phyloP scores from a whole-genome alignment of 495 filamentous ascomycete species.

The Evansstolkia leycettana region DNA sequence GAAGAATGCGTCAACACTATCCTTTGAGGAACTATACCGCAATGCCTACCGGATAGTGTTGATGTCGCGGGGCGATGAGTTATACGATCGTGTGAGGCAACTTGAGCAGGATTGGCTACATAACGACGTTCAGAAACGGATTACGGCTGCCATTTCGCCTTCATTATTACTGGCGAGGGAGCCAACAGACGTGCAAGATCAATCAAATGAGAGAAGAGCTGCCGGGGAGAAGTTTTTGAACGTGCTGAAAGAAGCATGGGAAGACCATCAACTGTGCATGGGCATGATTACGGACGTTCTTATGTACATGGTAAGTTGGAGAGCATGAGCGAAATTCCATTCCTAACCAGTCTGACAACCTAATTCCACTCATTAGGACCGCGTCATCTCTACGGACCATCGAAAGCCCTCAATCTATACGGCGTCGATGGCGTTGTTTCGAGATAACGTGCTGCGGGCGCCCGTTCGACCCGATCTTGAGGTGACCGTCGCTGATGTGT shows the following conservation, averaged over 20 bases:
- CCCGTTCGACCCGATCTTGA: conserved; percentile 30
- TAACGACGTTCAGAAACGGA: conserved; percentile 48
- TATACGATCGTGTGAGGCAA: conserved; percentile 66
- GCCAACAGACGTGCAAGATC: conserved; percentile 32
- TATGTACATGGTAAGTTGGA: conserved; percentile 77
- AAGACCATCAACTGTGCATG: conserved; percentile 84
- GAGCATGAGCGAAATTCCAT: not conserved
- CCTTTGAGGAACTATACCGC: conserved; percentile 93
- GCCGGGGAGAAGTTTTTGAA: conserved; percentile 77
- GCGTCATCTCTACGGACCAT: conserved; percentile 60
- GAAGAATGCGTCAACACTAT: conserved; percentile 79
- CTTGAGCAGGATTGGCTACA: conserved; percentile 75
- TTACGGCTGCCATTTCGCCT: conserved; percentile 48
- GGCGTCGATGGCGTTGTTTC: conserved; percentile 73
- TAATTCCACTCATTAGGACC: conserved; percentile 39
- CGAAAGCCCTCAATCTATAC: conserved; percentile 69
- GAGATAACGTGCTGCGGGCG: conserved; percentile 63
- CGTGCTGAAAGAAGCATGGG: conserved; percentile 65
- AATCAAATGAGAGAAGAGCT: conserved; percentile 60
- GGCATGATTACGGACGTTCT: conserved; percentile 95
- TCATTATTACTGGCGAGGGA: conserved; percentile 37
- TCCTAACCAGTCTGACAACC: too few relatives aligned
- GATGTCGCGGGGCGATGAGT: conserved; percentile 68
- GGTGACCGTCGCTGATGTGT: conserved; percentile 46
- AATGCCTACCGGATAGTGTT: conserved; percentile 94